A percentile compares a stretch with the other conserved stretches of the same genome.
phyloP scores from a whole-genome alignment of 2,329 filamentous ascomycete species.

The Myriosclerotinia scirpicola region DNA sequence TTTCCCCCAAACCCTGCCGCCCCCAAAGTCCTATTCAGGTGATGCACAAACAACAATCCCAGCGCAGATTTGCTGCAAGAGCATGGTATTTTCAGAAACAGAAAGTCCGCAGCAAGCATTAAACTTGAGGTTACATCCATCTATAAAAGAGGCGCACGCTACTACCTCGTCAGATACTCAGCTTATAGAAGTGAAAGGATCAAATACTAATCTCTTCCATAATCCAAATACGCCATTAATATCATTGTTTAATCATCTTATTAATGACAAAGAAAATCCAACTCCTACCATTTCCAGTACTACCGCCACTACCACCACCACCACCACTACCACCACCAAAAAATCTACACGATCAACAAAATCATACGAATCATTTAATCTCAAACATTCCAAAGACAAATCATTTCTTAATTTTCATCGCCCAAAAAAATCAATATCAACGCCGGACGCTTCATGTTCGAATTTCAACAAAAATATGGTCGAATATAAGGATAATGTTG shows the following conservation, averaged over 20 bases:
- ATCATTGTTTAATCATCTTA: constrained; percentile 6
- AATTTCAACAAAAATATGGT: constrained; percentile 33
- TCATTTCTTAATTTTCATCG: neutral
- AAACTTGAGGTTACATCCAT: constrained; percentile 17
- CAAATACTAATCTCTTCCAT: constrained; percentile 18
- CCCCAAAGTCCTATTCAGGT: constrained; percentile 13
- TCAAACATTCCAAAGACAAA: neutral
- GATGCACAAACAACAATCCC: constrained; percentile 11
- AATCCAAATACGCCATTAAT: neutral
- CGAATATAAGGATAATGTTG: constrained; percentile 36
- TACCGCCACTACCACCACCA: neutral
- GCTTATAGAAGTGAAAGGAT: constrained; percentile 16
- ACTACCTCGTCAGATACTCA: constrained; percentile 21
- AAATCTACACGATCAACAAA: constrained; percentile 2
- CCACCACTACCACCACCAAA: neutral
- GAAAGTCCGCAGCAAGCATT: constrained; percentile 20
- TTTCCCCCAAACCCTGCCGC: constrained; percentile 11
- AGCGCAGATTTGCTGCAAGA: constrained; percentile 16
- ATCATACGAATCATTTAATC: constrained; percentile 3
- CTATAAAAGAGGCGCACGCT: constrained; percentile 20
- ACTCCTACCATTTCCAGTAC: neutral
- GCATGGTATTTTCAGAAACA: constrained; percentile 11
- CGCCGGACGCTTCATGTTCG: constrained; percentile 31
- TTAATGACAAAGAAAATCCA: constrained; percentile 9
- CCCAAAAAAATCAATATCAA: neutral